Evolutionary conservation across 371 early-diverging fungal genomes (phyloP), one percentile per base, ranked within the genome.

Genomic region (Lichtheimia hyalospora): DNA sequence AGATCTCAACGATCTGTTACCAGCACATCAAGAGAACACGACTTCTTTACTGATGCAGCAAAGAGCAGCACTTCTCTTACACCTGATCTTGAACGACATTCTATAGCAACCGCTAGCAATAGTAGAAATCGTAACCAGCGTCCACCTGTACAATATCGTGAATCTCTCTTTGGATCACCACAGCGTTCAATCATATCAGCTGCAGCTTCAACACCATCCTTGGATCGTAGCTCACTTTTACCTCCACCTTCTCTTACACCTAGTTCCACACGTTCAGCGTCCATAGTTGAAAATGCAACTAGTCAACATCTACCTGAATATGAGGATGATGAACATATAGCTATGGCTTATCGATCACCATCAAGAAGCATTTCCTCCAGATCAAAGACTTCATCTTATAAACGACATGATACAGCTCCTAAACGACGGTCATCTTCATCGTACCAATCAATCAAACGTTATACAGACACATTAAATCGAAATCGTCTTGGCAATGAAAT

Each of bases 51-150:
- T 0, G 42, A n/a, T 6, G 40, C 49, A 41, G 52, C 3, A 15
- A 18, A 52, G 14, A 23, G 16, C 12, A 60, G 52, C 20, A 60
- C 61, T 46, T 60, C 61, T 3, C 40, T 60, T n/a, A 60, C 61
- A 39, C 61, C 61, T 16, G 27, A 48, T 12, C 28, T 60, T 27
- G 54, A 60, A 54, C 52, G 40, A 1, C 61, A 60, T n/a, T 60
- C 61, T 21, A 34, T 60, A 34, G 8, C 34, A 34, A 2, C 34
- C 6, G 34, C 34, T 10, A 34, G 34, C 34, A 4, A 34, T 34
- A 8, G 34, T 8, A 4, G 34, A 34, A 8, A 34, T 34, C 34
- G 27, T 27, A 7, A 27, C n/a, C n/a, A n/a, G 27, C 27, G 34
- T 44, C 41, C 44, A 10, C 56, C 56, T 40, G 20, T 55, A 6